These are phyloP conservation scores for Ceratobasidium sp. DNA, from an alignment of 1,284 basidiomycete species.

Conservation along the genomic window DNA sequence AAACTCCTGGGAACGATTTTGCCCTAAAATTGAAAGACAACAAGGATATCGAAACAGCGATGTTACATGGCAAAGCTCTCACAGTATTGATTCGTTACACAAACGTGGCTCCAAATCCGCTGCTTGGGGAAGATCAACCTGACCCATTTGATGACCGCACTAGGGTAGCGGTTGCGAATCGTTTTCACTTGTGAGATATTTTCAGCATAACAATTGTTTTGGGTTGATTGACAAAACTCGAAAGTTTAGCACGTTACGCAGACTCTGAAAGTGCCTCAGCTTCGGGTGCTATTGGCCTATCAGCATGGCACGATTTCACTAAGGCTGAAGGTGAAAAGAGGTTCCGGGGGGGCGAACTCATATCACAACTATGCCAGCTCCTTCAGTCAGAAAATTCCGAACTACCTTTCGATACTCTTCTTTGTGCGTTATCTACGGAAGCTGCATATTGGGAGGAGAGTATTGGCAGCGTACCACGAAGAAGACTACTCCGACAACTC, in stretches of 20 bases:
- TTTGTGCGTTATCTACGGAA: not conserved
- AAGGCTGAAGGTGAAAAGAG: not conserved
- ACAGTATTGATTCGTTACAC: not conserved
- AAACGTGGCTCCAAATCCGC: too few species aligned
- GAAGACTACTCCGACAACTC: too few species aligned
- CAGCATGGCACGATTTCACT: slow-evolving; percentile 14
- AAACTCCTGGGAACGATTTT: not conserved
- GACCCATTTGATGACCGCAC: not conserved
- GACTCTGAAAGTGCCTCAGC: not conserved
- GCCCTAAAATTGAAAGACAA: too few species aligned
- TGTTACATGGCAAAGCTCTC: not conserved
- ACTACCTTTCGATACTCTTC: not conserved
- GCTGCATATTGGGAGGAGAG: slow-evolving; percentile 3
- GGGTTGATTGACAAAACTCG: too few species aligned
- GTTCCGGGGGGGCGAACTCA: not conserved
- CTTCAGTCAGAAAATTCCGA: not conserved
- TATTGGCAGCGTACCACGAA: not conserved
- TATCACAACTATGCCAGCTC: not conserved
- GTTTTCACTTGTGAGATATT: not conserved
- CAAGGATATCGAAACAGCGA: not conserved
- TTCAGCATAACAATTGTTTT: not conserved
- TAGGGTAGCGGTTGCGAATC: not conserved
- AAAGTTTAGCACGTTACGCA: not conserved
- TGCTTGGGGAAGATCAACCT: not conserved
- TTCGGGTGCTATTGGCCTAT: not conserved